Evolutionary conservation across 176 grass and related monocot genomes (phyloP), one percentile per base, ranked within the genome.

Genomic region (Chrysopogon serrulatus): DNA sequence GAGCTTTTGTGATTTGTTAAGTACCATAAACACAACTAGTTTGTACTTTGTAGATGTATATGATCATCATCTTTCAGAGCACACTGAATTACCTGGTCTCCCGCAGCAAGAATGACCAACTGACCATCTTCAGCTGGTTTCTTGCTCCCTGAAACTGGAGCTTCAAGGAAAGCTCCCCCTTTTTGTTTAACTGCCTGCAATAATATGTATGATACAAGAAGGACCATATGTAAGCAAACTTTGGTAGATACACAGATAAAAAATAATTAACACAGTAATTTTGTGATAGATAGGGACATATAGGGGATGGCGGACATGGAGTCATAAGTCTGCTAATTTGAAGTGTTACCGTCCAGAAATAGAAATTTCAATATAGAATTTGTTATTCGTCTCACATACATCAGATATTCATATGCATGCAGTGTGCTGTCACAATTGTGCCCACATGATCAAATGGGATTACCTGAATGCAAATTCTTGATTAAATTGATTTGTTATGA

Each of bases 91-190:
- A 96, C 96, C 93, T 99, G 94, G 71, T 96, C 87, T n/a, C 96
- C 96, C 30, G 96, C 96, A 87, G 93, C 89, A 89, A 99, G 91
- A 94, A 99, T 99, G 66, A 99, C 90, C 62, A 99, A 89, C 40
- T 99, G 96, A 40, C 96, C 96, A 86, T 99, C 96, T 99, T 99
- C 96, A 61, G 96, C 96, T 65, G 93, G 96, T 66, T 99, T 96
- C 74, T 99, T 99, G 85, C 96, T 99, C 71, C 96, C 96, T 74
- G 96, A 99, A 83, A 99, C 96, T 66, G 93, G 93, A 85, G 91
- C 96, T 93, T 99, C 96, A 72, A 99, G 68, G 71, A 99, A 96
- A 80, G 75, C 85, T 56, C 96, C 96, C 2, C 91, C 96, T 68
- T 94, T 99, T 62, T 81, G 74, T 44, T 85, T 89, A 81, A 99